Evolutionary conservation across 208 protist species (phyloP).

Genomic region (Trypanosoma mega): DNA sequence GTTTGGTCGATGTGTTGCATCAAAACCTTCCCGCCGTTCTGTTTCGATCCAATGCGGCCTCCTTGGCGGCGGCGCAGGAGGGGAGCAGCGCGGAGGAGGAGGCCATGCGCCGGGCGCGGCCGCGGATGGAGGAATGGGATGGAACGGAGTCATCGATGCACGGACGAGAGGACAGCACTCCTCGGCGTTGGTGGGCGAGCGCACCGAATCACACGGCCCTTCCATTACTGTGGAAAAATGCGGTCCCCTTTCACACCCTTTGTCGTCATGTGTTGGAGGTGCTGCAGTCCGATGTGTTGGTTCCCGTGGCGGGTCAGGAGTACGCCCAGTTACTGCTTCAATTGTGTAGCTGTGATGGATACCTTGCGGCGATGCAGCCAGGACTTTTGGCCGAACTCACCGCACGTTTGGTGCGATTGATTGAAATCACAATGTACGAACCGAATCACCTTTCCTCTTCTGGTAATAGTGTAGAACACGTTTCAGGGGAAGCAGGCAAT

Average conservation of each 20-base stretch:
- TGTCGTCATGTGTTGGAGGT: conserved; percentile 68
- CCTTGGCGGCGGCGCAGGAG: not conserved
- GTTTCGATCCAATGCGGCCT: not conserved
- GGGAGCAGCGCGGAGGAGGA: not conserved
- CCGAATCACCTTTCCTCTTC: not conserved
- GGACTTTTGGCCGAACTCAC: conserved; percentile 37
- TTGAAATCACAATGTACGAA: conserved; percentile 40
- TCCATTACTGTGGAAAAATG: conserved; percentile 76
- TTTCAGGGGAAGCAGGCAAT: too few relatives aligned
- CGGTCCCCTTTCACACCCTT: conserved; percentile 46
- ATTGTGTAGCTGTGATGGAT: conserved; percentile 48
- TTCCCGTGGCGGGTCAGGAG: conserved; percentile 51
- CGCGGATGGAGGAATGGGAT: not conserved
- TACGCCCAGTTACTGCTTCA: conserved; percentile 54
- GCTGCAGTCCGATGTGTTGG: conserved; percentile 53
- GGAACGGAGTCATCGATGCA: not conserved
- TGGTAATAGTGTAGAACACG: too few relatives aligned
- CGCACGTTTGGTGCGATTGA: conserved; percentile 35
- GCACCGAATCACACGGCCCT: conserved; percentile 32
- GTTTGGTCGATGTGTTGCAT: conserved; percentile 56
- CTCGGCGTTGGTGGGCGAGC: conserved; percentile 1
- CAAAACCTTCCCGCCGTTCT: conserved; percentile 24
- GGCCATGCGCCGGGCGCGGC: not conserved
- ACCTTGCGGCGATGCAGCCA: conserved; percentile 44
- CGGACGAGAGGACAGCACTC: not conserved